Evolutionary conservation across 1,139 yeast genomes (phyloP), one percentile per base, ranked within the genome.

Genomic region (Kodamaea derodonti): DNA sequence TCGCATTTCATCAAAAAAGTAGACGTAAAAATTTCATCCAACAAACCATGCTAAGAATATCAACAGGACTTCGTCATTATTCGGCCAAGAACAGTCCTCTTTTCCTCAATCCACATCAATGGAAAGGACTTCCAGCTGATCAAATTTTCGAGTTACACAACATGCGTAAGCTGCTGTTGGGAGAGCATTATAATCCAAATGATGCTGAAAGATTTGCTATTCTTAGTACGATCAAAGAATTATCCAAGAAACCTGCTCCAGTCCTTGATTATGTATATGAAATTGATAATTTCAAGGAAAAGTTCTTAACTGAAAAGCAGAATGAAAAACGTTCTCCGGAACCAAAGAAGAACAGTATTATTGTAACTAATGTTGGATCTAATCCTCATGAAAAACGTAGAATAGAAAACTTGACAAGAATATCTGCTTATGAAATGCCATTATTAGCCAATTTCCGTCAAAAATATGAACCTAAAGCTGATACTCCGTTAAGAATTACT

Each of bases 371-470:
- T 27, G 51, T 53, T 31, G 75, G 75, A 29, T 49, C 51, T 17
- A 58, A 62, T 10, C 64, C 69, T 3, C 72, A 68, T 41, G 58
- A 62, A 35, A 47, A 47, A 31, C 58, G 74, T 46, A 59, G 62
- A 43, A 49, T 51, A 25, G 72, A 67, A 22, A 63, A 69, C 37
- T 78, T 83, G 52, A 82, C 81, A 51, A 74, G 97, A 50, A 69
- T 86, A 26, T 84, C 94, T 22, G 97, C 97, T 0, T 92, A 82
- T 61, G 97, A 90, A 58, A 73, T 90, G 69, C 98, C 98, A 3
- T 75, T 81, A 39, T 70, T 92, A 44, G 79, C 82, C 30, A 78
- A 86, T 57, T 83, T 72, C 56, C 81, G 92, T 48, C 80, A 80
- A 60, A 71, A 66, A 40, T 84, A 79, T 60, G 56, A 49, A 26